Evolutionary conservation across 1,284 basidiomycete species (phyloP), one percentile per base, ranked within the genome.

Genomic region (Inonotus hispidus): DNA sequence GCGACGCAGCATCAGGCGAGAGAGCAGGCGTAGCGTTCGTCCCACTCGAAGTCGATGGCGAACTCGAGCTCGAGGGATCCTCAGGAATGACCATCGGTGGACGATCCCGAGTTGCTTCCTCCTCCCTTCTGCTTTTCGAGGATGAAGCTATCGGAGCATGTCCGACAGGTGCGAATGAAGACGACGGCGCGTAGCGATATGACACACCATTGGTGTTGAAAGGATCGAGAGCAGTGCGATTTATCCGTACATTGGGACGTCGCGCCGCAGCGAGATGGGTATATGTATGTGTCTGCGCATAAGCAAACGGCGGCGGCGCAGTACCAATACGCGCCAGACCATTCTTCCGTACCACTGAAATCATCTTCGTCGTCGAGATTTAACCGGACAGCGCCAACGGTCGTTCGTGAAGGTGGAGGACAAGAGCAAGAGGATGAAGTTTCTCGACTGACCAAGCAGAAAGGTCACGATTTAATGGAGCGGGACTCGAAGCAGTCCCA

Each of bases 1-100:
- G 87, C 25, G 87, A 83, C 19, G 83, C 77, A 2, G 85, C 82
- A 66, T 89, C 81, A 10, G 80, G 71, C 3, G 82, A 82, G 23
- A 86, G 72, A 46, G 76, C 70, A 37, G 74, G 71, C 47, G 39
- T 6, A 78, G 73, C 14, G 76, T 29, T 71, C 43, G 63, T 23
- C 41, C 41, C 41, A 43, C 16, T 43, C 41, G 41, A 43, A 43
- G 41, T 43, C 41, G 41, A 43, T 21, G 41, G 16, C 0, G 67
- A 58, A 27, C 50, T 39, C 5, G 61, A 39, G 21, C 55, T 53
- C 11, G 60, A 59, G 7, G 53, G 46, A 10, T 60, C 32, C n/a
- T 65, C 66, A 21, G 84, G 82, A 19, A 82, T 72, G 50, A 82
- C 77, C 37, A 79, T 73, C 16, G 84, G 80, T 1, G 82, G 79